Conservation (phyloP, 129 eudicot species). For the Artemisia annua region DNA sequence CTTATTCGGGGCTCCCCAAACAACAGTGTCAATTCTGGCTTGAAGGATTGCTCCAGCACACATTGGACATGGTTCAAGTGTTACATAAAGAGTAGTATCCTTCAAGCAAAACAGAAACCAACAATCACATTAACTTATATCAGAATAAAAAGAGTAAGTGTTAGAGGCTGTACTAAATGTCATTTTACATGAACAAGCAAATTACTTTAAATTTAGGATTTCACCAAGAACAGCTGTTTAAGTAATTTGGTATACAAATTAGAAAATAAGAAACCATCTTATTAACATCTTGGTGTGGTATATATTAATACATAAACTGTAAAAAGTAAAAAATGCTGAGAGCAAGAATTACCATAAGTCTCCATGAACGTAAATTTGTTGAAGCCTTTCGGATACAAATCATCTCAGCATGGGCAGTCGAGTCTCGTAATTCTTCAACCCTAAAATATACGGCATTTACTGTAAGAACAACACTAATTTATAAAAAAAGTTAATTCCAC, state of each 20-base stretch:
- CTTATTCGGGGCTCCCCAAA: slow-evolving; percentile 99
- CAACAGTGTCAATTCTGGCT: slow-evolving; percentile 81
- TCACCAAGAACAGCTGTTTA: neutral
- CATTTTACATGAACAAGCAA: slow-evolving; percentile 1
- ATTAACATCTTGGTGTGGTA: neutral
- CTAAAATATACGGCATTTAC: slow-evolving; percentile 41
- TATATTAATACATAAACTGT: neutral
- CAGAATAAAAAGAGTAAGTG: slow-evolving; percentile 2
- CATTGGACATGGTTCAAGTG: slow-evolving; percentile 98
- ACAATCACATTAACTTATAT: neutral
- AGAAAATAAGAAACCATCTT: neutral
- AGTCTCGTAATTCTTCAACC: slow-evolving; percentile 85
- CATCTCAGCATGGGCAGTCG: slow-evolving; percentile 95
- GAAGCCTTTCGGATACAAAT: slow-evolving; percentile 86
- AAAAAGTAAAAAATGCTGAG: neutral
- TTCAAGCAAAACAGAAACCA: slow-evolving; percentile 25
- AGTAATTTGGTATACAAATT: neutral
- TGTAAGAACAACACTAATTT: no score
- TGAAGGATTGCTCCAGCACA: slow-evolving; percentile 98
- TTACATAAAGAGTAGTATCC: slow-evolving; percentile 85
- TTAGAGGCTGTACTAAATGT: neutral
- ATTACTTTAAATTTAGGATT: neutral
- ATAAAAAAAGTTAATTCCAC: neutral
- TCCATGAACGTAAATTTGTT: slow-evolving; percentile 67
- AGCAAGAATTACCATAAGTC: slow-evolving; percentile 61